Evolutionary conservation across 208 protist genomes (phyloP).

Genomic region (Trypanosoma mega): DNA sequence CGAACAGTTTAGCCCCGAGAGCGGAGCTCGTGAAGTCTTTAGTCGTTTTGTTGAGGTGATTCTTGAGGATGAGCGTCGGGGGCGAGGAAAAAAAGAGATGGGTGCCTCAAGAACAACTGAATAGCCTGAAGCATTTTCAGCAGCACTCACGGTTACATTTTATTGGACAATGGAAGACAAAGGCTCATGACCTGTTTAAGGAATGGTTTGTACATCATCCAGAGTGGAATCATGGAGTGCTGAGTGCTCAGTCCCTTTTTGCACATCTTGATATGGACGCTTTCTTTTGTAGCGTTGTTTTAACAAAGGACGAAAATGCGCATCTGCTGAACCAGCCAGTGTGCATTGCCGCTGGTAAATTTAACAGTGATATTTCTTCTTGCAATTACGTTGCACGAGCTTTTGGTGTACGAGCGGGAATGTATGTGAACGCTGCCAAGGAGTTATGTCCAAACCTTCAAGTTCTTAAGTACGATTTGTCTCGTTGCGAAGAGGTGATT

Average conservation of each 20-base stretch:
- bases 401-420: conserved; percentile 85
- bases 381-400: conserved; percentile 92
- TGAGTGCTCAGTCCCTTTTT: conserved; percentile 59
- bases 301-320: conserved; percentile 80
- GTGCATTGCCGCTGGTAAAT: conserved; percentile 80
- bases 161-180: conserved; percentile 92
- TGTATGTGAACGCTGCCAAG: conserved; percentile 88
- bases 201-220: conserved; percentile 58
- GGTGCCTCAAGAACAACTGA: conserved; percentile 46
- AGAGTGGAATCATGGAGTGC: conserved; percentile 64
- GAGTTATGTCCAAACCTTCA: conserved; percentile 87
- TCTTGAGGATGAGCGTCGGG: conserved; percentile 21
- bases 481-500: conserved; percentile 54
- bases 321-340: conserved; percentile 75
- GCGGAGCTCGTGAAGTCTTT: conserved; percentile 33
- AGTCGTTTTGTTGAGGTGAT: conserved; percentile 31
- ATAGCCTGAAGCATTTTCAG: conserved; percentile 86
- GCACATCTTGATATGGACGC: conserved; percentile 95
- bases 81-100: neutral
- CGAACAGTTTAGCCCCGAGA: conserved; percentile 36
- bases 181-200: conserved; percentile 65
- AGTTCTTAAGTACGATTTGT: conserved; percentile 89
- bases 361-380: conserved; percentile 91
- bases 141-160: conserved; percentile 92
- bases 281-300: conserved; percentile 93